A percentile compares a stretch with the other conserved stretches of the same genome.
These are phyloP conservation scores for Pythium apleroticum DNA, from an alignment of 352 stramenopile species.

Conservation along the genomic window DNA sequence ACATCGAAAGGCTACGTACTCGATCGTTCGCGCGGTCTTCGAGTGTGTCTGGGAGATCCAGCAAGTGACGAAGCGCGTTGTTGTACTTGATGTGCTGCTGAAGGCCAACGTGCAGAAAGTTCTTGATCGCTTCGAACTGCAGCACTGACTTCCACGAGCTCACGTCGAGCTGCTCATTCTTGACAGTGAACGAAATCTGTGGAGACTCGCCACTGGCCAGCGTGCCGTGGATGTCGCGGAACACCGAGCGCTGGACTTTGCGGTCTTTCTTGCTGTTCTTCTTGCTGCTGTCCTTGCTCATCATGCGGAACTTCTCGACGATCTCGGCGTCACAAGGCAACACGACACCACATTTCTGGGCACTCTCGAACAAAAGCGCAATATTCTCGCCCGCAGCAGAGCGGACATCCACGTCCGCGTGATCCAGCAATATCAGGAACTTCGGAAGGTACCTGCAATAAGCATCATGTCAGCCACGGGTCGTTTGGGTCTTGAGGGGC, in stretches of 20 bases:
- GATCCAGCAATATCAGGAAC: constrained; percentile 70
- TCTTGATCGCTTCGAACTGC: constrained; percentile 84
- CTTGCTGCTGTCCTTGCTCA: constrained; percentile 90
- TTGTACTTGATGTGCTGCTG: constrained; percentile 90
- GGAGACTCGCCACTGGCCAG: constrained; percentile 76
- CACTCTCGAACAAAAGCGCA: constrained; percentile 75
- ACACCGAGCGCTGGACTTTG: constrained; percentile 82
- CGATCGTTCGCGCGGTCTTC: constrained; percentile 73
- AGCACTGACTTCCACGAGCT: constrained; percentile 77
- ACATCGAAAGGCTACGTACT: constrained; percentile 33
- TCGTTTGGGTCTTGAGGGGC: not conserved
- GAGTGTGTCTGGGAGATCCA: constrained; percentile 76
- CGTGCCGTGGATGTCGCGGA: constrained; percentile 81
- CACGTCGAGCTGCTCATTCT: constrained; percentile 74
- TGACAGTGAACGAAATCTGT: constrained; percentile 73
- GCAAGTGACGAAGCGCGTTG: constrained; percentile 69
- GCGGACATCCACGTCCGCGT: constrained; percentile 80
- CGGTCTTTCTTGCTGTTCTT: constrained; percentile 90
- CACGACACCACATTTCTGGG: constrained; percentile 43
- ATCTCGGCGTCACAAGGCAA: constrained; percentile 68
- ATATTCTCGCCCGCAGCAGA: constrained; percentile 85
- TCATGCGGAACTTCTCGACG: constrained; percentile 60
- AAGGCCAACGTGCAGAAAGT: constrained; percentile 64
- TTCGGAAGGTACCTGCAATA: constrained; percentile 55
- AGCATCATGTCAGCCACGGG: not conserved